phyloP scores from a whole-genome alignment of 768 basidiomycete species.

The Lentinus tigrinus region DNA sequence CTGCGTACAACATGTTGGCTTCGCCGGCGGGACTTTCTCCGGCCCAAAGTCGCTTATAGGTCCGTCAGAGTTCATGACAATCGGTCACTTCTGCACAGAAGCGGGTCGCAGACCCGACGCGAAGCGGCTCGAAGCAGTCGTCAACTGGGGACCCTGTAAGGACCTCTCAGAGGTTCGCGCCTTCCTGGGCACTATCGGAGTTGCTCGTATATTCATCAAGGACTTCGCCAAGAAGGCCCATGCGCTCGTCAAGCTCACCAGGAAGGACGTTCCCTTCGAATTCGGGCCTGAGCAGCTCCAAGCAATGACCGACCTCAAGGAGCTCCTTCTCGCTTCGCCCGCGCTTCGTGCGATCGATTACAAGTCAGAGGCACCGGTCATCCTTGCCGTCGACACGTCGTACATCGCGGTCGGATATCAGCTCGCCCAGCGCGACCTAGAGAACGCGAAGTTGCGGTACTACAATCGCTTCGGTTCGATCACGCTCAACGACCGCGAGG shows the following conservation, averaged over 20 bases:
- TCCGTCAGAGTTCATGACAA: constrained; percentile 16
- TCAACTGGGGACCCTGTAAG: constrained; percentile 20
- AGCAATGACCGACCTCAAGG: constrained; percentile 19
- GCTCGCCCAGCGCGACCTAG: constrained; percentile 23
- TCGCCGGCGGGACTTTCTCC: constrained; percentile 23
- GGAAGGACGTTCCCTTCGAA: constrained; percentile 18
- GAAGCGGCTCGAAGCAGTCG: constrained; percentile 23
- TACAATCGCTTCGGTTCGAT: constrained; percentile 32
- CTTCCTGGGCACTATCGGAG: constrained; percentile 23
- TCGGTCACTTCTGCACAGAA: constrained; percentile 40
- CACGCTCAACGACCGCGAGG: background rate
- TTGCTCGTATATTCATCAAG: constrained; percentile 21
- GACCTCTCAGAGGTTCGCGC: constrained; percentile 22
- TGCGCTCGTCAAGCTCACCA: constrained; percentile 18
- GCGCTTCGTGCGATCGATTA: constrained; percentile 23
- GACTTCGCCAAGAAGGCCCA: constrained; percentile 15
- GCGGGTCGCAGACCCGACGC: constrained; percentile 32
- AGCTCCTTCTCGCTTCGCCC: constrained; percentile 1
- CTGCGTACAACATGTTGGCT: constrained; percentile 32
- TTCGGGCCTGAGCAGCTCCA: constrained; percentile 4
- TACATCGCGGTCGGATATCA: constrained; percentile 19
- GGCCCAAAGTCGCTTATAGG: constrained; percentile 1
- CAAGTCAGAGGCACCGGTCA: constrained; percentile 4
- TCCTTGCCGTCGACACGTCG: constrained; percentile 26
- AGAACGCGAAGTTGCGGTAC: constrained; percentile 10